Evolutionary conservation across 768 basidiomycete genomes (phyloP), one percentile per base, ranked within the genome.

Genomic region (Exsudoporus frostii): DNA sequence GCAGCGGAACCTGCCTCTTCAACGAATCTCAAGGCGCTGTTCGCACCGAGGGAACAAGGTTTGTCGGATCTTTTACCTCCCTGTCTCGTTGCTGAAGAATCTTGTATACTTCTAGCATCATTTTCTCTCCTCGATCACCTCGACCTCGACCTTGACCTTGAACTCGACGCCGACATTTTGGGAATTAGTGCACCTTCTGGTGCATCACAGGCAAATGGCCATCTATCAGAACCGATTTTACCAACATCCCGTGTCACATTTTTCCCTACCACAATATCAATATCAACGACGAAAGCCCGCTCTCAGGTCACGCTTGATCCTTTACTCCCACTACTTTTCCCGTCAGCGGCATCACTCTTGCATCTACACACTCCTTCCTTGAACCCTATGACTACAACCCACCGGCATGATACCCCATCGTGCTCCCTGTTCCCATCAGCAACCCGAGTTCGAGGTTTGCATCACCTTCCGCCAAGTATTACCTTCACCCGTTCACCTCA

Each of bases 121-220:
- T 92, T 92, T 69, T 90, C 90, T 11, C 74, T 92, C n/a, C 74
- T 91, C 5, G 79, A 79, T 0, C 84, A 90, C 56, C 79, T 92
- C 33, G 84, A 89, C 51, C 79, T 91, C 29, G 84, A 88, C 45
- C 74, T 91, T 20, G 89, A 91, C 54, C 73, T 84, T 30, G 87
- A 87, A 44, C 72, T 88, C 15, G 86, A 88, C 47, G 79, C 81
- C n/a, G 81, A 82, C 34, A 51, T 79, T 27, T 61, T 68, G 39
- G 67, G 65, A 19, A 48, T 59, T 20, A 40, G 47, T 25, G 57
- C 62, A 36, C 69, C 59, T 4, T 34, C 61, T 0, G 48, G 50
- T 41, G 38, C 45, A 53, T 25, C 40, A 8, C 53, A 46, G 20
- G 43, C 45, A 9, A 43, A 53, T 24, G 27, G 10, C 7, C 42